Evolutionary conservation across 306 rosid genomes (phyloP).

Genomic region (Cicer cuneatum): DNA sequence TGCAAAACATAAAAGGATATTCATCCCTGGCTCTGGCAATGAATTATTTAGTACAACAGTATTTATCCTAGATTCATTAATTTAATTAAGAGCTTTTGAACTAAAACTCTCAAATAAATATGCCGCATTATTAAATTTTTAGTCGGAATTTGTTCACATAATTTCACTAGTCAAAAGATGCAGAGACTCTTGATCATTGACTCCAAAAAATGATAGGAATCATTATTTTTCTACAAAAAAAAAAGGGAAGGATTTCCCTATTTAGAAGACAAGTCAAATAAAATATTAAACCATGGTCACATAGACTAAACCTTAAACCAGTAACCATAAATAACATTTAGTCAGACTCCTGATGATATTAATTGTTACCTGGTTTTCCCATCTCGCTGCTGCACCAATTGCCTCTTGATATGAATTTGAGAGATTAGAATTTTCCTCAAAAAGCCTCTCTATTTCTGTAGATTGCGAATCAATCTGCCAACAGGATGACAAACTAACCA

Average conservation of each 20-base stretch:
- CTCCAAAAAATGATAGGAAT: not conserved
- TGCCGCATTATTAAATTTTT: not conserved
- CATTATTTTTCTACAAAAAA: not conserved
- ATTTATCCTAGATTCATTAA: conserved; percentile 23
- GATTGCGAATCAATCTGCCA: conserved; percentile 94
- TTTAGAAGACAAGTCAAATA: conserved; percentile 15
- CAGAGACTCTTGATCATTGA: conserved; percentile 1
- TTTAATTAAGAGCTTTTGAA: conserved; percentile 18
- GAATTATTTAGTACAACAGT: not conserved
- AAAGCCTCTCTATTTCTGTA: conserved; percentile 83
- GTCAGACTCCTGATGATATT: conserved; percentile 3
- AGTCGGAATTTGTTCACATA: not conserved
- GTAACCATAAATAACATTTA: conserved; percentile 36
- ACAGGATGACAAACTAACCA: conserved; percentile 41
- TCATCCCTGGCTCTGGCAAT: not conserved
- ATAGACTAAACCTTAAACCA: conserved; percentile 31
- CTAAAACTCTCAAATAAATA: not conserved
- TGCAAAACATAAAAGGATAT: conserved; percentile 10
- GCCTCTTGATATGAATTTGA: conserved; percentile 73
- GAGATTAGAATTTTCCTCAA: conserved; percentile 86
- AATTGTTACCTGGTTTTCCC: conserved; percentile 89
- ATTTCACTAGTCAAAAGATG: conserved; percentile 18
- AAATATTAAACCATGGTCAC: conserved; percentile 13
- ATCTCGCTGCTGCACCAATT: conserved; percentile 57
- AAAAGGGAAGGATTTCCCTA: not conserved